Conservation (phyloP, 768 basidiomycete species). For the Termitomyces sp. region DNA sequence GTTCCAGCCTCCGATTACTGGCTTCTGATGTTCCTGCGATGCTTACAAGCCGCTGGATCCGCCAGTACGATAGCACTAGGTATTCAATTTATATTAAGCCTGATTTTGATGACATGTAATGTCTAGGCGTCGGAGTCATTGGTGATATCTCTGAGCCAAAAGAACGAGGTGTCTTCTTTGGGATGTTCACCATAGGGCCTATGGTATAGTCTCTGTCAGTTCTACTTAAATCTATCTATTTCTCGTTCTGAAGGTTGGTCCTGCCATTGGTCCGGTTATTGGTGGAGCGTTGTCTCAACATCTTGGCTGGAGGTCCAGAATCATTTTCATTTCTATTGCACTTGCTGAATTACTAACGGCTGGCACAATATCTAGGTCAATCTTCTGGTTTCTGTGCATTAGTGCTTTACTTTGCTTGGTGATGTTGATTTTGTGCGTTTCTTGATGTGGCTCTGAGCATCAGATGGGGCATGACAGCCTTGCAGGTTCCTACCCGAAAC, state of each 20-base stretch:
- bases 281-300: slow-evolving; percentile 51
- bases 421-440: slow-evolving; percentile 41
- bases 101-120: background rate
- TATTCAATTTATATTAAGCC: slow-evolving; percentile 14
- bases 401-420: slow-evolving; percentile 38
- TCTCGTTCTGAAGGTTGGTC: slow-evolving; percentile 40
- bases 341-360: background rate
- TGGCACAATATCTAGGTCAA: slow-evolving; percentile 29
- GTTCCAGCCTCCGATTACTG: slow-evolving; percentile 59
- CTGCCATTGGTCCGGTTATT: slow-evolving; percentile 54
- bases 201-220: slow-evolving; percentile 31
- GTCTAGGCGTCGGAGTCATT: slow-evolving; percentile 64
- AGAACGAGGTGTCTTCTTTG: slow-evolving; percentile 73
- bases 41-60: slow-evolving; percentile 73
- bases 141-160: slow-evolving; percentile 69
- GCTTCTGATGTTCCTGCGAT: slow-evolving; percentile 75
- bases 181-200: slow-evolving; percentile 61
- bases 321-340: background rate
- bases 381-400: slow-evolving; percentile 61
- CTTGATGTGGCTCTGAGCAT: slow-evolving; percentile 20
- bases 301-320: slow-evolving; percentile 56
- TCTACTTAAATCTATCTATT: background rate
- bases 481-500: slow-evolving; percentile 48
- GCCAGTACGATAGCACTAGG: slow-evolving; percentile 77
- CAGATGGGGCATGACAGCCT: slow-evolving; percentile 18